These are phyloP conservation scores for Echites panduratus DNA, from an alignment of 257 asterid species.

Conservation along the genomic window DNA sequence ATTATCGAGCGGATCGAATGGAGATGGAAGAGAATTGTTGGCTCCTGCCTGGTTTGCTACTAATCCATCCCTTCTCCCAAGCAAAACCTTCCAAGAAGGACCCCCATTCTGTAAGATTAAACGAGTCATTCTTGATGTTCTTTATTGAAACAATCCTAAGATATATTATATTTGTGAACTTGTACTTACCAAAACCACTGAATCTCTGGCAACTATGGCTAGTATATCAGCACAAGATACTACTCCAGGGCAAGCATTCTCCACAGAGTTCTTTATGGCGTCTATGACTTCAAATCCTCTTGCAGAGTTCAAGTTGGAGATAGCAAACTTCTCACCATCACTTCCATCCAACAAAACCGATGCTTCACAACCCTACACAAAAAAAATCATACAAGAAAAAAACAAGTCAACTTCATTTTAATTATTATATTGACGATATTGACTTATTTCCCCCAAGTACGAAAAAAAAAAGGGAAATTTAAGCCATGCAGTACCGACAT, in stretches of 20 bases:
- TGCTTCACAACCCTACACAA: constrained; percentile 82
- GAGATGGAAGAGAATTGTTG: constrained; percentile 49
- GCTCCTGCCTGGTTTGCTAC: constrained; percentile 63
- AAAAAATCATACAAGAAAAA: neutral
- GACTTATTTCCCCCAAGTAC: too few species aligned
- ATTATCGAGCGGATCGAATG: constrained; percentile 44
- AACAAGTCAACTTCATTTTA: too few species aligned
- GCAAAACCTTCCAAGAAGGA: constrained; percentile 56
- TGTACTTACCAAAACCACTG: constrained; percentile 51
- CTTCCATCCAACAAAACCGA: constrained; percentile 72
- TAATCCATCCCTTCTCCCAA: constrained; percentile 84
- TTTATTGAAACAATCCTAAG: too few species aligned
- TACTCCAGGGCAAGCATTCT: constrained; percentile 48
- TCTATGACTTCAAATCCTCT: constrained; percentile 82
- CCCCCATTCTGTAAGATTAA: constrained; percentile 67
- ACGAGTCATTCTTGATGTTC: too few species aligned
- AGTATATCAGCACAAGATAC: constrained; percentile 82
- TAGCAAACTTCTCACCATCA: constrained; percentile 60
- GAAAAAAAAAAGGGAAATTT: neutral
- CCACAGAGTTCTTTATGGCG: constrained; percentile 54
- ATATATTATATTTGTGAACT: too few species aligned
- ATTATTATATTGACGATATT: too few species aligned
- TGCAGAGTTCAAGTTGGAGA: constrained; percentile 62
- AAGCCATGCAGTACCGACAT: constrained; percentile 45
- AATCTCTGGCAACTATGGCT: constrained; percentile 66